These are phyloP conservation scores for Daldinia vernicosa DNA, from an alignment of 495 filamentous ascomycete species.

Conservation along the genomic window DNA sequence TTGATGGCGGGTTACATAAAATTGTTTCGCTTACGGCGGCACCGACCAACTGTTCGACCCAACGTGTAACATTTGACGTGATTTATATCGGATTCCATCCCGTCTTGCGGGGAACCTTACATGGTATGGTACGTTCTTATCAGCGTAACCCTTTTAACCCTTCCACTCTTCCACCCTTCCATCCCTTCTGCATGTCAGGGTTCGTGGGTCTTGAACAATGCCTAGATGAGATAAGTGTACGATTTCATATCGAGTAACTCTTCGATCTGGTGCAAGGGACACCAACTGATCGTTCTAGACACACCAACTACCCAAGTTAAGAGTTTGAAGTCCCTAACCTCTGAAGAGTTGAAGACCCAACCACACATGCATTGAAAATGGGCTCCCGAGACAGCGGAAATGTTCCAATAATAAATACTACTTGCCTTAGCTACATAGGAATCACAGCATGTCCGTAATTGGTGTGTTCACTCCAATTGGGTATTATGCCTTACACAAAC, in stretches of 20 bases:
- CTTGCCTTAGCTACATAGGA: not conserved
- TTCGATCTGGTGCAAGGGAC: slow-evolving; percentile 28
- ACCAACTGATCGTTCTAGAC: not conserved
- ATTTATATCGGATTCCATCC: slow-evolving; percentile 9
- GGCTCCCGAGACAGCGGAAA: slow-evolving; percentile 13
- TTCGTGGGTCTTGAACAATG: slow-evolving; percentile 21
- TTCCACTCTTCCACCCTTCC: not conserved
- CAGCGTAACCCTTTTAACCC: slow-evolving; percentile 7
- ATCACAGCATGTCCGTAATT: slow-evolving; percentile 3
- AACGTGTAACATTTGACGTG: slow-evolving; percentile 18
- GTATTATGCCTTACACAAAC: not conserved
- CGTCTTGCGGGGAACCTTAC: slow-evolving; percentile 24
- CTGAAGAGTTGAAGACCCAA: slow-evolving; percentile 22
- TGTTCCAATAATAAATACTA: slow-evolving; percentile 1
- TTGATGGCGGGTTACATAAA: slow-evolving; percentile 5
- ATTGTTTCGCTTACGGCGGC: slow-evolving; percentile 35
- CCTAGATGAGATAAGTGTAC: slow-evolving; percentile 8
- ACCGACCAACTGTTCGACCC: not conserved
- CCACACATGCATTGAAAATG: slow-evolving; percentile 26
- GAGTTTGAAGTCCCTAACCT: slow-evolving; percentile 13
- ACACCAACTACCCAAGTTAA: not conserved
- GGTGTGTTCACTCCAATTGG: slow-evolving; percentile 2
- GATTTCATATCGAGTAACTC: slow-evolving; percentile 13
- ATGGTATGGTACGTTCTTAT: slow-evolving; percentile 17
- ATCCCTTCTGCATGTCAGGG: slow-evolving; percentile 26